Evolutionary conservation across 2,329 filamentous ascomycete genomes (phyloP), one percentile per base, ranked within the genome.

Genomic region (Pestalotiopsis sp.): DNA sequence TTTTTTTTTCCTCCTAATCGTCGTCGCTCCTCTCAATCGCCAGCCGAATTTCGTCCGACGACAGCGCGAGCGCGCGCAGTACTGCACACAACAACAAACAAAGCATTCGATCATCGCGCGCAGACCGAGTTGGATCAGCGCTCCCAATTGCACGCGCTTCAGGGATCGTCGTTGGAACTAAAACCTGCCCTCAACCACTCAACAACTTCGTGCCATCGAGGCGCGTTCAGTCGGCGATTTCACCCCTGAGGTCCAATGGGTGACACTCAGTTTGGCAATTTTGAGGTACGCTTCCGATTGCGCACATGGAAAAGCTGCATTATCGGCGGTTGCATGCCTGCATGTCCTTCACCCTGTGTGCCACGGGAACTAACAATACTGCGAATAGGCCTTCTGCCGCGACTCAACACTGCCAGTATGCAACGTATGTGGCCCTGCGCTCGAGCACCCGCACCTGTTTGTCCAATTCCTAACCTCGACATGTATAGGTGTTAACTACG

Each of bases 361-460:
- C n/a, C 39, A 64, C 27, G 12, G 55, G 12, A 55, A 70, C 74
- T 70, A 68, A 72, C 68, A 69, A 67, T 68, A 70, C 73, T 73
- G 70, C 65, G 62, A 69, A 77, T 76, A 95, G 92, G 84, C 92
- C 78, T 95, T 96, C 80, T 96, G 93, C 86, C 91, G 88, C 79
- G 92, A 95, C 83, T 93, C 93, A 75, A 95, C 92, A 68, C 85
- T 95, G 75, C 93, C 93, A 67, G 85, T 95, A 75, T 96, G 93
- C 86, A 95, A 95, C 87, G 92, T 95, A 87, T 76, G 91, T 88
- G 66, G 41, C 49, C 31, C 7, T 39, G 9, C 38, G 7, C 27
- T 39, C 31, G 31, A 36, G 25, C 31, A 36, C 17, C 55, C 11
- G 61, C 25, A 5, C 12, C 41, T 55, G n/a, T 36, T 36, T 55